Evolutionary conservation across 192 early-diverging fungal genomes (phyloP), one percentile per base, ranked within the genome.

Genomic region (Umbelopsis vinacea): DNA sequence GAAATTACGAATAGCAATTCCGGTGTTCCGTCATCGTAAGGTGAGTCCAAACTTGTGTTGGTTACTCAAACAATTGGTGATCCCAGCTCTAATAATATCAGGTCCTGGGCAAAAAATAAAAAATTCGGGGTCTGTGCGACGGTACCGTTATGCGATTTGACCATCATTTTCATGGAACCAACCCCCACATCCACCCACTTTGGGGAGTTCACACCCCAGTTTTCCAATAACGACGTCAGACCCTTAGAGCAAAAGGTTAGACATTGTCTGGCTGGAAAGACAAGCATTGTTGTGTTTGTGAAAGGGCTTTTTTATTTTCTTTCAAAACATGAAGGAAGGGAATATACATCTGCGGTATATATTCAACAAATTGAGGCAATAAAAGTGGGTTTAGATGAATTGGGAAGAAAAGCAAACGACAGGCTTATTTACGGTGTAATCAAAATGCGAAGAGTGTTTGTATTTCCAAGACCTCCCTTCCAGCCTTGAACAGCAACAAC

Each of bases 391-490:
- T 43, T 4, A 46, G 46, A 46, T 46, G 48, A 50, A 50, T 17
- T n/a, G 1, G 15, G 37, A 37, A 35, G 29, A 29, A 17, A n/a
- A 12, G 57, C 23, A 57, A n/a, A 29, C 12, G 57, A 17, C 5
- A 45, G 17, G 35, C 19, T n/a, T 66, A 68, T 37, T 78, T 48
- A 76, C 33, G 79, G 79, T 9, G 90, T 86, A 52, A 86, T 80
- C 66, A 93, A 79, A 57, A 93, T 85, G 71, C 92, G 92, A 84
- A 93, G 90, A 35, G 92, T 93, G 83, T 93, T 93, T 77, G 92
- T 93, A 83, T 92, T 92, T 57, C 92, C 92, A 40, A 90, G 81
- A 52, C 92, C 92, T 29, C 90, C 87, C 43, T 87, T 86, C 90
- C 91, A 93, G 47, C 92, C 92, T 80, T 93, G 92, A 69, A 93